Percentiles rank a stretch among this genome's conserved stretches.
phyloP scores from a whole-genome alignment of 495 filamentous ascomycete genomes.

The Neurospora tetraspora region DNA sequence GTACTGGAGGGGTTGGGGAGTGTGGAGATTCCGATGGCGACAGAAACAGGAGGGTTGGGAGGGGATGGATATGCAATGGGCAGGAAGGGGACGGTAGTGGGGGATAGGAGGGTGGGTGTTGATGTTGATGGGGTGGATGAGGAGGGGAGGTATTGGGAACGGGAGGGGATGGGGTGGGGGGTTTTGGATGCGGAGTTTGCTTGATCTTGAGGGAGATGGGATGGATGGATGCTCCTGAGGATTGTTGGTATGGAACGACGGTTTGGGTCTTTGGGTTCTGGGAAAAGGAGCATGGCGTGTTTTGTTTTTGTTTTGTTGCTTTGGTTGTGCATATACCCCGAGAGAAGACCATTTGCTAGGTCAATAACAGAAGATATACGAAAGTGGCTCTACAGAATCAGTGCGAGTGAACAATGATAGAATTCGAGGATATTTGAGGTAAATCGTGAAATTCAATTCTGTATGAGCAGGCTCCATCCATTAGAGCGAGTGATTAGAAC shows the following conservation, averaged over 20 bases:
- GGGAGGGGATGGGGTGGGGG: conserved; percentile 9
- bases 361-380: background rate
- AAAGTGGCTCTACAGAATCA: no score
- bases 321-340: background rate
- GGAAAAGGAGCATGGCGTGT: background rate
- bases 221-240: background rate
- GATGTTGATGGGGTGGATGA: conserved; percentile 2
- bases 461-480: no score
- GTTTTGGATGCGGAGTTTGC: conserved; percentile 11
- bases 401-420: no score
- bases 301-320: background rate
- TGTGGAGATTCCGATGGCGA: conserved; percentile 27
- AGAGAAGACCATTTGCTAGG: background rate
- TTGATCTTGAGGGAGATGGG: conserved; percentile 1
- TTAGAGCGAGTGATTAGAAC: no score
- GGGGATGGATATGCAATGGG: background rate
- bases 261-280: background rate
- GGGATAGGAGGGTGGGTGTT: background rate
- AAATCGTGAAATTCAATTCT: no score
- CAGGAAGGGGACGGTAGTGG: background rate
- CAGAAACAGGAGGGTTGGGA: no score
- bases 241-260: background rate
- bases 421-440: no score
- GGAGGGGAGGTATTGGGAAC: conserved; percentile 2
- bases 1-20: conserved; percentile 54